These are phyloP conservation scores for Boletus reticulatus DNA, from an alignment of 768 basidiomycete genomes.

Conservation along the genomic window DNA sequence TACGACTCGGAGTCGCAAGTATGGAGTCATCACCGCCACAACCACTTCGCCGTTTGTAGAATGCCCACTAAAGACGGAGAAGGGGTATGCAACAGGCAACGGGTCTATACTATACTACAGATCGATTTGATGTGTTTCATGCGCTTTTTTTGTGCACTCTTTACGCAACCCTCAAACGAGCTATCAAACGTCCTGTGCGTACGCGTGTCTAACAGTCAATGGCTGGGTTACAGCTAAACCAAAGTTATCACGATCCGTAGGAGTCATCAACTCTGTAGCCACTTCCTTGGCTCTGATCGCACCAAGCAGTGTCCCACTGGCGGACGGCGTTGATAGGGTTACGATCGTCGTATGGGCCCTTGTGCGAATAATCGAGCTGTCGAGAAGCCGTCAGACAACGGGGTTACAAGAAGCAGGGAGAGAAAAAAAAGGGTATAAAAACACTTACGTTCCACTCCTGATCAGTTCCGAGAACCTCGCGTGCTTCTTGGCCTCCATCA, in stretches of 20 bases:
- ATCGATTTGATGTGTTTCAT: background rate
- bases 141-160: background rate
- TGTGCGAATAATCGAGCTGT: slow-evolving; percentile 35
- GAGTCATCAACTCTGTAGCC: slow-evolving; percentile 26
- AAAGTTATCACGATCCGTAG: background rate
- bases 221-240: background rate
- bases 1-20: no score
- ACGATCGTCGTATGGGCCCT: slow-evolving; percentile 35
- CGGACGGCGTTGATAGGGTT: slow-evolving; percentile 11
- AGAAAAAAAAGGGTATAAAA: slow-evolving; percentile 4
- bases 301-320: slow-evolving; percentile 36
- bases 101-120: no score
- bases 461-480: slow-evolving; percentile 52
- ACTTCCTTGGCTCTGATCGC: slow-evolving; percentile 77
- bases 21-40: no score
- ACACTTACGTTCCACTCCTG: slow-evolving; percentile 48
- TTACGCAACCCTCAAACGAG: background rate
- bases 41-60: no score
- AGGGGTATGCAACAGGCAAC: no score
- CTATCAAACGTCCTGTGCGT: slow-evolving; percentile 4
- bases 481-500: slow-evolving; percentile 55
- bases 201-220: background rate
- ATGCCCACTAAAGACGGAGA: no score
- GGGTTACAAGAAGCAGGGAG: background rate
- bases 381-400: background rate